Conservation (phyloP, 306 rosid species). For the Glycine latifolia region DNA sequence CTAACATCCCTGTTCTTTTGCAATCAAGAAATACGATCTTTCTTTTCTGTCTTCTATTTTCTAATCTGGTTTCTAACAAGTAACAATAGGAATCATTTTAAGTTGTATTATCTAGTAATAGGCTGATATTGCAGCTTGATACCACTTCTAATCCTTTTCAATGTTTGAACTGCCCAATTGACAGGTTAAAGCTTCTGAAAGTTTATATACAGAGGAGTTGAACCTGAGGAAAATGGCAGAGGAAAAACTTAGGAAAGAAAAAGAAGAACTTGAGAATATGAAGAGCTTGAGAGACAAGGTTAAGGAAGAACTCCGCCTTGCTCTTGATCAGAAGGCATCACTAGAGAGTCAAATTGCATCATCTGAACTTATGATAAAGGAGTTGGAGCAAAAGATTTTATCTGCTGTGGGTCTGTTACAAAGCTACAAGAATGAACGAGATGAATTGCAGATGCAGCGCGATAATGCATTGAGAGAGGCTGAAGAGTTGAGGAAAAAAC, state of each 20-base stretch:
- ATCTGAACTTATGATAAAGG: constrained; percentile 62
- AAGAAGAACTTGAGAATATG: constrained; percentile 58
- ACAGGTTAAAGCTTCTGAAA: constrained; percentile 81
- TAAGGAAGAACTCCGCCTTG: constrained; percentile 66
- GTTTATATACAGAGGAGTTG: constrained; percentile 62
- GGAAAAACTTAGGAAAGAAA: constrained; percentile 68
- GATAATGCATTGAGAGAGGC: constrained; percentile 84
- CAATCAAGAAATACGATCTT: not conserved
- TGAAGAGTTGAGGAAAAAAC: constrained; percentile 77
- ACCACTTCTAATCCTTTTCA: constrained; percentile 29
- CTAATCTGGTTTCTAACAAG: not conserved
- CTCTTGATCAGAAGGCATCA: constrained; percentile 59
- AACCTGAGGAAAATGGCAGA: constrained; percentile 66
- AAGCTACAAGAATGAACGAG: constrained; percentile 72
- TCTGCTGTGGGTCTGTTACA: constrained; percentile 78
- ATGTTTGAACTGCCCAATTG: constrained; percentile 31
- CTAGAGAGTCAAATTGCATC: constrained; percentile 79
- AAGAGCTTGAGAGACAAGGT: constrained; percentile 59
- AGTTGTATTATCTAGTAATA: constrained; percentile 26
- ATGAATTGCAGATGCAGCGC: constrained; percentile 72
- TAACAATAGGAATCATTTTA: not conserved
- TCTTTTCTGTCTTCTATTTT: not conserved
- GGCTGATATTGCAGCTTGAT: constrained; percentile 28
- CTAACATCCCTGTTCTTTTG: not conserved
- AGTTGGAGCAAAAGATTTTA: constrained; percentile 75